Base-by-base conservation (phyloP, 1,139 yeast species). In the Meyerozyma elateridarum region DNA sequence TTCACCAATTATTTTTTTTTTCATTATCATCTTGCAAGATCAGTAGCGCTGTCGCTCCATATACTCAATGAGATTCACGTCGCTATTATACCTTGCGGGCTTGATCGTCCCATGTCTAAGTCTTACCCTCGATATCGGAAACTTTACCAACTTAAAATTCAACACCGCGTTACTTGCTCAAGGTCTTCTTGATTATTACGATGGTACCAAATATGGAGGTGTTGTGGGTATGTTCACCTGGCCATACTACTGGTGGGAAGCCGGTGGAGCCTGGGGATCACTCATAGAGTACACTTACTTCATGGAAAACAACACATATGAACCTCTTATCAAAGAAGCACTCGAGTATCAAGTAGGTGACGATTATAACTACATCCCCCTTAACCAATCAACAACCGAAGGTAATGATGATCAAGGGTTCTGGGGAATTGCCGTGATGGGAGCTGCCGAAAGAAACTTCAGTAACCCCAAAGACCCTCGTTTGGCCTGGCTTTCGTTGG, bases 221-320 rank as follows among this genome's bases (percentile, higher is more conserved):
- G 73, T 81, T 8, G 72, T 84, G 17, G 95, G 95, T 21, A 73
- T 77, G 81, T 85, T 87, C 54, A 61, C 69, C 12, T 52, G 65
- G 41, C 94, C 94, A 2, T 84, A 83, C 61, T 85, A 82, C 64
- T 87, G 96, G 96, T 87, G 95, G 95, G 85, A 82, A 61, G 91
- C 93, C 28, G 95, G 95, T 42, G 94, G 87, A 37, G 87, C 85
- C 1, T 80, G 85, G 77, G 91, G 89, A 8, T 73, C 85, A 8
- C 49, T 85, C 59, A 60, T 85, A 33, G 89, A 82, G 52, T 81
- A 78, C 51, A 65, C 79, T 48, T 72, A 62, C 44, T 72, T 73
- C 51, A 78, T 87, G 54, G 61, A 73, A 20, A 79, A 85, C 55
- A 70, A 70, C 46, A 73, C 85, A 1, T 80, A 66, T 47, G 75